Base-by-base conservation (phyloP, 108 stramenopile genomes). In the Epipyxis sp. region DNA sequence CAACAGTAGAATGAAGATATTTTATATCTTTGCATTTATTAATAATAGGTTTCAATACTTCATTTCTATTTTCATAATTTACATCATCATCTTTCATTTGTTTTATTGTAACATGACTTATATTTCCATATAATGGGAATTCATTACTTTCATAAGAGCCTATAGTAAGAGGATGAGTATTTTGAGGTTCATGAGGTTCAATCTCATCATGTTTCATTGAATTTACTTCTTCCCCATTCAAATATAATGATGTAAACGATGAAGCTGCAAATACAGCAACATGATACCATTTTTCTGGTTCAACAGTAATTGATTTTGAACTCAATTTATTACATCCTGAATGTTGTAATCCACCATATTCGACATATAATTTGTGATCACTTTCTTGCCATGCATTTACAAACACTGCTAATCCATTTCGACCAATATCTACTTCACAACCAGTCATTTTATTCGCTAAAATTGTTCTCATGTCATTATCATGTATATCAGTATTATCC, bases 361-460 rank as follows among this genome's bases (percentile, higher is more conserved):
- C 84, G 2, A 84, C 59, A 79, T 69, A 77, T 20, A 84, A 74
- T 65, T 80, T 34, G 1, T 82, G 79, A 42, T 84, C 80, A 0
- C 40, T 20, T 30, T 35, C 59, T 58, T 84, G 79, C 84, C 84
- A 84, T 27, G 82, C 80, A 76, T 84, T 84, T 41, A 84, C 42
- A 79, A 42, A 77, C 42, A 84, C 44, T 30, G 84, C 78, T 46
- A 83, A 79, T 27, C 84, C 84, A 41, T 78, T 42, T 74, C 34
- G 44, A 34, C 42, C 71, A 44, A 59, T 43, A 32, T 65, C 79
- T 37, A 58, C 35, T 25, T 76, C 82, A 77, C 84, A 84, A 27
- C 84, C 84, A 43, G 82, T 44, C 58, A 77, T 59, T 71, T 84
- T 84, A 82, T 84, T 84, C 2, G 79, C 59, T 29, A 84, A 42